A percentile compares a stretch with the other conserved stretches of the same genome.
phyloP scores from a whole-genome alignment of 1,284 basidiomycete genomes.

The Leccinum holopus region DNA sequence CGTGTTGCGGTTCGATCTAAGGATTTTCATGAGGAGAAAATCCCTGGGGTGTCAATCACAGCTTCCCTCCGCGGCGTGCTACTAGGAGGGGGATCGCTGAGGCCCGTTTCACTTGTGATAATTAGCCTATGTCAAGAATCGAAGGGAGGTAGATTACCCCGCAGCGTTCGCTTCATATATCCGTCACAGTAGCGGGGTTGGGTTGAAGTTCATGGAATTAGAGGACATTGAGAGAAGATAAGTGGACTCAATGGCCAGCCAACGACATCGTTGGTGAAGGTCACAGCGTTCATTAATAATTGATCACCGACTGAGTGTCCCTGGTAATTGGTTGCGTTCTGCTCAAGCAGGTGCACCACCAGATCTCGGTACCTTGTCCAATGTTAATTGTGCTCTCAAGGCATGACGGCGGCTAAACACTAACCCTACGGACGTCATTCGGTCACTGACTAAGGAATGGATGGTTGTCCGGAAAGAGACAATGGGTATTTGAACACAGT shows the following conservation, averaged over 20 bases:
- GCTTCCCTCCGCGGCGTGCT: background rate
- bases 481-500: background rate
- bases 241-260: background rate
- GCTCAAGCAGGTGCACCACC: background rate
- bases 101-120: background rate
- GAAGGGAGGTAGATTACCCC: background rate
- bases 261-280: too few relatives aligned
- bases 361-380: background rate
- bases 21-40: constrained; percentile 12
- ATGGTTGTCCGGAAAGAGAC: background rate
- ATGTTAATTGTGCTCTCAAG: background rate
- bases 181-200: background rate
- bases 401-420: background rate
- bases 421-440: background rate
- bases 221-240: background rate
- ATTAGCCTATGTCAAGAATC: background rate
- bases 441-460: background rate
- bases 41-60: background rate
- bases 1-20: constrained; percentile 1
- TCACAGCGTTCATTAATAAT: background rate
- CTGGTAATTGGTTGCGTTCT: background rate
- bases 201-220: background rate
- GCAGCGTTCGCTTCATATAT: background rate
- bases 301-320: background rate
- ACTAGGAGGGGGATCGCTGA: background rate